Evolutionary conservation across 495 filamentous ascomycete species (phyloP).

Genomic region (Choiromyces venosus): DNA sequence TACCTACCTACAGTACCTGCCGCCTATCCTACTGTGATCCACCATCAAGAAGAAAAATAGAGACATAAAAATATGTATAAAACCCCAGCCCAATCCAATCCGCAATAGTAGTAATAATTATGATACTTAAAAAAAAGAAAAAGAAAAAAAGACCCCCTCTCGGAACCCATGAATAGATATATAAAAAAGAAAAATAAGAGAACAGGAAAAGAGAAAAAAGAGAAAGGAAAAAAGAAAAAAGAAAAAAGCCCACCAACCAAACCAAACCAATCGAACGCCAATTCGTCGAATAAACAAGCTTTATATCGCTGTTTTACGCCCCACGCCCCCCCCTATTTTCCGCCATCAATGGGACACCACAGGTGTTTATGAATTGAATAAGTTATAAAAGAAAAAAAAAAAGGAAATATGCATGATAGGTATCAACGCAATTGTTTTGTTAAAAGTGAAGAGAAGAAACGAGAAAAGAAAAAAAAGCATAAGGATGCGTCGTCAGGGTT

Average conservation of each 20-base stretch:
- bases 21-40: neutral
- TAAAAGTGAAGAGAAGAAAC: neutral
- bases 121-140: neutral
- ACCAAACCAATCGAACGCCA: slow-evolving; percentile 21
- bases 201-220: slow-evolving; percentile 6
- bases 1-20: no score
- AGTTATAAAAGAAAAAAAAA: neutral
- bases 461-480: neutral
- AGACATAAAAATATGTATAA: neutral
- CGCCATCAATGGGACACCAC: neutral
- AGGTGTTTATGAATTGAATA: neutral
- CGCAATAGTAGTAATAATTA: neutral
- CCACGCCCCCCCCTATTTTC: neutral
- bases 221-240: slow-evolving; percentile 10
- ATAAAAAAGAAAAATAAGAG: slow-evolving; percentile 3
- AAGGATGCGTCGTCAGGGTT: neutral
- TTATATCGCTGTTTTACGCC: neutral
- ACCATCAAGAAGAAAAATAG: neutral
- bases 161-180: neutral
- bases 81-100: neutral
- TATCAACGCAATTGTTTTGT: neutral
- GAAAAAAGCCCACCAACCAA: slow-evolving; percentile 23
- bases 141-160: slow-evolving; percentile 1
- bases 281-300: slow-evolving; percentile 1
- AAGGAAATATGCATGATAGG: neutral